phyloP scores from a whole-genome alignment of 345 rosid species.

The Mangifera indica region DNA sequence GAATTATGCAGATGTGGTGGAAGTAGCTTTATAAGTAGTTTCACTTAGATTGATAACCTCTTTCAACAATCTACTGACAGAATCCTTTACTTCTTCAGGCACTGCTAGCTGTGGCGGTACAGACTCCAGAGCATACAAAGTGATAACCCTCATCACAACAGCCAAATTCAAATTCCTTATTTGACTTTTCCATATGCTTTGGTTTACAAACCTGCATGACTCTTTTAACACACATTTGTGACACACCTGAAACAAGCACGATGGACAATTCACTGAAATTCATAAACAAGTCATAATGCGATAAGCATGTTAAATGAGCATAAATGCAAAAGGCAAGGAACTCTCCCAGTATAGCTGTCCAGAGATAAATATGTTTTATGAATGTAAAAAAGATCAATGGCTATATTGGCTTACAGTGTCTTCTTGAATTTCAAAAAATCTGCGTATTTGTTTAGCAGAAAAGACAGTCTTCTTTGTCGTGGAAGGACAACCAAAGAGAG shows the following conservation, averaged over 20 bases:
- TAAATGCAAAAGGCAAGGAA: background rate
- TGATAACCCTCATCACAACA: conserved; percentile 58
- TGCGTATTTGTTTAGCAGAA: conserved; percentile 74
- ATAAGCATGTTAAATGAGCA: background rate
- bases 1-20: background rate
- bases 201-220: conserved; percentile 62
- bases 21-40: conserved; percentile 22
- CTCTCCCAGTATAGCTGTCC: background rate
- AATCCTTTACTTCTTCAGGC: conserved; percentile 55
- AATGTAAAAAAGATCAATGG: conserved; percentile 7
- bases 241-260: conserved; percentile 58
- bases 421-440: conserved; percentile 61
- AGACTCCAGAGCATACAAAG: conserved; percentile 51
- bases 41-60: conserved; percentile 55
- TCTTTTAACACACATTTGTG: conserved; percentile 51
- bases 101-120: conserved; percentile 46
- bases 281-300: too few relatives aligned
- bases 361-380: background rate
- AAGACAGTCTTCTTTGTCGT: conserved; percentile 42
- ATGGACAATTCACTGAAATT: conserved; percentile 1
- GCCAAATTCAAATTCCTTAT: conserved; percentile 45
- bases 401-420: conserved; percentile 49
- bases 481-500: conserved; percentile 72
- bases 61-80: conserved; percentile 46
- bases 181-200: conserved; percentile 46